A percentile compares a stretch with the other conserved stretches of the same genome.
These are phyloP conservation scores for Haplographium delicatum DNA, from an alignment of 495 filamentous ascomycete genomes.

Conservation along the genomic window DNA sequence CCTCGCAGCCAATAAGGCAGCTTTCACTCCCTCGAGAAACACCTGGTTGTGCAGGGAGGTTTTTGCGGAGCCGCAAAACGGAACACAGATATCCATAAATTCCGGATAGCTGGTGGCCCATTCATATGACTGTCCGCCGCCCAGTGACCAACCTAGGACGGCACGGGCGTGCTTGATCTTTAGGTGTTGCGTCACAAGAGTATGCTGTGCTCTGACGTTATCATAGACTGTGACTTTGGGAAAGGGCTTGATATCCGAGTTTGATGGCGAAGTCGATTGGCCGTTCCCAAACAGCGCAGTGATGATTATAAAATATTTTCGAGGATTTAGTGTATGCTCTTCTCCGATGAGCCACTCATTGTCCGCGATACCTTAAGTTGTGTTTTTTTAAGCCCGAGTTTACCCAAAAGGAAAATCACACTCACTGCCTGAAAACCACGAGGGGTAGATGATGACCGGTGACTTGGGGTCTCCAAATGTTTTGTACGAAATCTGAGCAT, in stretches of 20 bases:
- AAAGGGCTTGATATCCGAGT: slow-evolving; percentile 47
- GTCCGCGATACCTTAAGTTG: slow-evolving; percentile 40
- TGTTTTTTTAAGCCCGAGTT: slow-evolving; percentile 2
- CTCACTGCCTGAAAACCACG: slow-evolving; percentile 55
- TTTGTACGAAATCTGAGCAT: slow-evolving; percentile 64
- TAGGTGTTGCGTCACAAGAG: slow-evolving; percentile 57
- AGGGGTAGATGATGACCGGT: slow-evolving; percentile 67
- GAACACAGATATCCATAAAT: slow-evolving; percentile 60
- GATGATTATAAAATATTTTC: slow-evolving; percentile 65
- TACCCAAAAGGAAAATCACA: neutral
- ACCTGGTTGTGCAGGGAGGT: slow-evolving; percentile 68
- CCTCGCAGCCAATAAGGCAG: slow-evolving; percentile 58
- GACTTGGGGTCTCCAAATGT: slow-evolving; percentile 57
- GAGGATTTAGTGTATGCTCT: slow-evolving; percentile 53
- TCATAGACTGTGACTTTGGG: slow-evolving; percentile 61
- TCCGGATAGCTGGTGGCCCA: slow-evolving; percentile 70
- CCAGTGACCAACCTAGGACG: slow-evolving; percentile 70
- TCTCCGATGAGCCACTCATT: slow-evolving; percentile 64
- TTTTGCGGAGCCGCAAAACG: slow-evolving; percentile 64
- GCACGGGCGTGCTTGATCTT: slow-evolving; percentile 56
- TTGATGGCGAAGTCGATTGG: slow-evolving; percentile 66
- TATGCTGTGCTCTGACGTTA: slow-evolving; percentile 63
- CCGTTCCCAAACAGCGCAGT: slow-evolving; percentile 69
- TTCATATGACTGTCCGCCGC: slow-evolving; percentile 60
- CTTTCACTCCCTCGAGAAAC: slow-evolving; percentile 68